Conservation (phyloP, 2,329 filamentous ascomycete genomes). For the Ascochyta fabae region DNA sequence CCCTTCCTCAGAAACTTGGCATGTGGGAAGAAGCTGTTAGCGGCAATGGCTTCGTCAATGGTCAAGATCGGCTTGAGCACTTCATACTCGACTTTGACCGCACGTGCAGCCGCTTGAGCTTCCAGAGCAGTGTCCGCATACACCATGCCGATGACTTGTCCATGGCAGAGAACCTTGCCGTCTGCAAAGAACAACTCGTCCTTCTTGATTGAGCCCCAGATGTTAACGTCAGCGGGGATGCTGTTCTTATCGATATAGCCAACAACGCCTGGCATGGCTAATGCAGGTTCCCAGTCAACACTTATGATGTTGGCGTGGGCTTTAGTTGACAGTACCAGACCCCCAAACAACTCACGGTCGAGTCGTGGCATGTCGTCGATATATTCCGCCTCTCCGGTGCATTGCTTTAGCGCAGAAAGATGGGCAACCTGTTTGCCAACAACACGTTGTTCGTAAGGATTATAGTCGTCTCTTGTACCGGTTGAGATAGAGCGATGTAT, state of each 20-base stretch:
- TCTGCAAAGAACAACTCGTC: slow-evolving; percentile 93
- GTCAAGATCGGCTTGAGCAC: slow-evolving; percentile 85
- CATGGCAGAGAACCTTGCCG: slow-evolving; percentile 81
- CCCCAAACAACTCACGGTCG: slow-evolving; percentile 86
- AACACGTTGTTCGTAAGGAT: slow-evolving; percentile 81
- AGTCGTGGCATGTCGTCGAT: slow-evolving; percentile 88
- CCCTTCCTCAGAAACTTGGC: slow-evolving; percentile 82
- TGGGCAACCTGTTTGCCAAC: slow-evolving; percentile 86
- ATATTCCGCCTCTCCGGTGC: slow-evolving; percentile 90
- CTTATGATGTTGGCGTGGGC: slow-evolving; percentile 84
- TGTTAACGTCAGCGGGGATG: slow-evolving; percentile 81
- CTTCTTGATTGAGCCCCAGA: slow-evolving; percentile 80
- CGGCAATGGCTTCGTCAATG: slow-evolving; percentile 92
- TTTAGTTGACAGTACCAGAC: slow-evolving; percentile 84
- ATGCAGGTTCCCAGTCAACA: slow-evolving; percentile 75
- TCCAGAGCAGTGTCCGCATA: slow-evolving; percentile 78
- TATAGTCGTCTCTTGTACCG: slow-evolving; percentile 76
- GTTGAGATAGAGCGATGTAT: slow-evolving; percentile 82
- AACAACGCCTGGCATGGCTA: slow-evolving; percentile 86
- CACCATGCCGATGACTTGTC: slow-evolving; percentile 89
- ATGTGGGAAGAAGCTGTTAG: slow-evolving; percentile 83
- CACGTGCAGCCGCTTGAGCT: slow-evolving; percentile 79
- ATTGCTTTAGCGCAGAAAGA: slow-evolving; percentile 88
- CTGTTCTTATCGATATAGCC: slow-evolving; percentile 84
- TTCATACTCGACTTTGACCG: slow-evolving; percentile 87